Conservation (phyloP, 805 yeast species). For the Starmerella tilneyi region DNA sequence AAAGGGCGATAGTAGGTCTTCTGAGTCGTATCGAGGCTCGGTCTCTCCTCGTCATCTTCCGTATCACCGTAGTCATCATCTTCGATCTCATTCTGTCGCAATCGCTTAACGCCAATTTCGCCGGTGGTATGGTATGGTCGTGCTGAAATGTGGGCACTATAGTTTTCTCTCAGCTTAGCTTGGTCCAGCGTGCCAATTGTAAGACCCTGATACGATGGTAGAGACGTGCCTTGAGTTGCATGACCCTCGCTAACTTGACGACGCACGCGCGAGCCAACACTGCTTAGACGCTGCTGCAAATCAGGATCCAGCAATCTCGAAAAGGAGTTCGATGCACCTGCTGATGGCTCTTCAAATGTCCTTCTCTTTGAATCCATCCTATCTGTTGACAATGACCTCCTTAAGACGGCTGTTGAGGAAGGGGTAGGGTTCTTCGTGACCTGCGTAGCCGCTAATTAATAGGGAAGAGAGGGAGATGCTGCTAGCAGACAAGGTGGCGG, state of each 20-base stretch:
- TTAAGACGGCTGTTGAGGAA: too few species aligned
- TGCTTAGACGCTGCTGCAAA: conserved; percentile 22
- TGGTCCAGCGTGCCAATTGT: conserved; percentile 24
- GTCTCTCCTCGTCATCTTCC: conserved; percentile 21
- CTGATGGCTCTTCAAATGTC: background rate
- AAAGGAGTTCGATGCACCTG: conserved; percentile 8
- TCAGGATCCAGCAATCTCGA: conserved; percentile 20
- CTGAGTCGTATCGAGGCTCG: background rate
- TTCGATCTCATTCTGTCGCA: conserved; percentile 12
- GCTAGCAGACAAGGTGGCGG: too few species aligned
- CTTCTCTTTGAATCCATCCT: conserved; percentile 7
- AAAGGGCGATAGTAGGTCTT: conserved; percentile 1
- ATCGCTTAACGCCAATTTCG: conserved; percentile 2
- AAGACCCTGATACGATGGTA: conserved; percentile 27
- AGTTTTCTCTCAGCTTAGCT: conserved; percentile 7
- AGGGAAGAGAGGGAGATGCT: too few species aligned
- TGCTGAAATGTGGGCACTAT: background rate
- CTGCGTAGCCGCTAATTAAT: too few species aligned
- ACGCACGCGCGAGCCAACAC: conserved; percentile 27
- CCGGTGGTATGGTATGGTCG: conserved; percentile 11
- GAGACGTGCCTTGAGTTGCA: conserved; percentile 17
- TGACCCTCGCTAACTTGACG: conserved; percentile 30
- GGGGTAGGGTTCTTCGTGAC: too few species aligned
- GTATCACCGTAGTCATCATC: conserved; percentile 26
- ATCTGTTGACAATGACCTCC: background rate